Evolutionary conservation across 2,329 filamentous ascomycete species (phyloP).

Genomic region (Ilyonectria robusta): DNA sequence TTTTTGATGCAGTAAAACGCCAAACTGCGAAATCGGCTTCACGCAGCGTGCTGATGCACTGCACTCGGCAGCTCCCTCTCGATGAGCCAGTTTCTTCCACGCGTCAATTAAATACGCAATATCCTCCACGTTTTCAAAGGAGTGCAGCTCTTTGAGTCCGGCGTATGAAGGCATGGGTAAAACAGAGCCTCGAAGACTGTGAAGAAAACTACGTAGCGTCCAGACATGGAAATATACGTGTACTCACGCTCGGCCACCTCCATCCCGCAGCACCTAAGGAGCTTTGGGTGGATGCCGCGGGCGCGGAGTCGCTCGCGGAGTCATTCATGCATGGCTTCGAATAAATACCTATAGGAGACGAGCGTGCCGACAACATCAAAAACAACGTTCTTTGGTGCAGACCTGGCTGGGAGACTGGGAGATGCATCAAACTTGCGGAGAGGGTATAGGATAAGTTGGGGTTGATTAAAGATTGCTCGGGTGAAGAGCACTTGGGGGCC

Average conservation of each 20-base stretch:
- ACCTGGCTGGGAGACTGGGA: background rate
- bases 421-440: background rate
- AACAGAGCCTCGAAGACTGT: constrained; percentile 28
- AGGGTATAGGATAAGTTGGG: background rate
- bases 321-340: constrained; percentile 25
- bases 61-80: constrained; percentile 33
- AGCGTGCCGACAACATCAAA: constrained; percentile 41
- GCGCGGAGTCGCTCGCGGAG: constrained; percentile 21
- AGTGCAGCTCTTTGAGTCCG: constrained; percentile 17
- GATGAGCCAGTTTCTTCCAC: constrained; percentile 20
- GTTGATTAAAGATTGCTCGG: background rate
- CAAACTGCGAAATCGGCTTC: constrained; percentile 34
- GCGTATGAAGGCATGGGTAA: constrained; percentile 29
- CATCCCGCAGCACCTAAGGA: constrained; percentile 24
- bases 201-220: constrained; percentile 27
- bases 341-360: constrained; percentile 31
- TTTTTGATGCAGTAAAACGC: constrained; percentile 37
- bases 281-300: constrained; percentile 23
- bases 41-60: constrained; percentile 36
- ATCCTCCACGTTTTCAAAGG: constrained; percentile 19
- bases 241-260: constrained; percentile 31
- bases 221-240: constrained; percentile 28
- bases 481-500: background rate
- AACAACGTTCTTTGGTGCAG: constrained; percentile 31
- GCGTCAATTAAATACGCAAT: constrained; percentile 12